Percentiles rank a stretch among this genome's conserved stretches.
Conservation (phyloP, 495 filamentous ascomycete genomes). For the Pyrenula aspistea region DNA sequence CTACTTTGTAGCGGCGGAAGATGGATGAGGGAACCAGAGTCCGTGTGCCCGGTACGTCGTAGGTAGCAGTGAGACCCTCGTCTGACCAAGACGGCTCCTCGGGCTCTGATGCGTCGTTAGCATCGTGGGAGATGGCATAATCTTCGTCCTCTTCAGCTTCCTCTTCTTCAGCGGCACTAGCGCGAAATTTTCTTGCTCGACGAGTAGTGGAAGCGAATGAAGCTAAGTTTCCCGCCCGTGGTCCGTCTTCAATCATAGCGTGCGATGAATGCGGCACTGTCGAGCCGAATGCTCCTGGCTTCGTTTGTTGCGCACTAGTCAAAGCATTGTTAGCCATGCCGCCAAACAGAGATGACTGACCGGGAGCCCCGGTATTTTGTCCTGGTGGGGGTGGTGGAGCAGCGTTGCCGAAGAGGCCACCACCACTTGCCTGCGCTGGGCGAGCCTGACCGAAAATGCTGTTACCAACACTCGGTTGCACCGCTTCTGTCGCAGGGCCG, state of each 20-base stretch:
- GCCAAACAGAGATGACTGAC: neutral
- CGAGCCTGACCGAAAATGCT: neutral
- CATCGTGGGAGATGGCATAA: neutral
- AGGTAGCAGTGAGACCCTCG: slow-evolving; percentile 49
- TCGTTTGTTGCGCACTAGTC: neutral
- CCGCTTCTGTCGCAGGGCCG: too few species aligned
- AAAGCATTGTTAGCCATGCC: neutral
- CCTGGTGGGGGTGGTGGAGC: neutral
- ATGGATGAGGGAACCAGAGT: slow-evolving; percentile 29
- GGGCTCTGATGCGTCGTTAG: slow-evolving; percentile 4
- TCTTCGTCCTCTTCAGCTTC: neutral
- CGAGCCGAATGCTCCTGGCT: neutral
- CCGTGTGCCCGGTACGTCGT: slow-evolving; percentile 43
- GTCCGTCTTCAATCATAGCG: neutral
- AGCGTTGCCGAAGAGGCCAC: neutral
- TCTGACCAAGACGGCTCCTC: slow-evolving; percentile 22
- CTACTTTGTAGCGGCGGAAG: slow-evolving; percentile 29
- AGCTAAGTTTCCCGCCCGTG: neutral
- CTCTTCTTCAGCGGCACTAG: slow-evolving; percentile 3
- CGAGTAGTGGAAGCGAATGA: neutral
- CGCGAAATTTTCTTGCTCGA: neutral
- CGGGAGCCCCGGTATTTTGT: neutral
- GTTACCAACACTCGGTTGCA: neutral
- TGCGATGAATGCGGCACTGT: neutral
- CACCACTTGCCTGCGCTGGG: neutral